Evolutionary conservation across 2,329 filamentous ascomycete species (phyloP).

Genomic region (Piedraia hortae): DNA sequence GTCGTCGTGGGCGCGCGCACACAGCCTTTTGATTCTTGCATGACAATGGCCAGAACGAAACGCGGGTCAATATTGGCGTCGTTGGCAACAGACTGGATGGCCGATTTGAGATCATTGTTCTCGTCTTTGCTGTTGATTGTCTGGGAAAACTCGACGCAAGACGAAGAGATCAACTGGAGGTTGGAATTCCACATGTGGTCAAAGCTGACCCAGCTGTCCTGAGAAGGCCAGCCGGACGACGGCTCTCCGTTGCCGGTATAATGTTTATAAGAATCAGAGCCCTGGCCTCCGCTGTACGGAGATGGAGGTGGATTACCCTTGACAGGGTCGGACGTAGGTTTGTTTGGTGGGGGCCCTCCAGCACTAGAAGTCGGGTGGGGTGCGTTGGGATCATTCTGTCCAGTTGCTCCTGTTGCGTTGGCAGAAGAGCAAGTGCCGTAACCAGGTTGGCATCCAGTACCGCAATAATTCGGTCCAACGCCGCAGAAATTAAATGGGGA

Average conservation of each 20-base stretch:
- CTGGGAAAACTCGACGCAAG: slow-evolving; percentile 13
- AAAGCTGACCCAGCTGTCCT: slow-evolving; percentile 1
- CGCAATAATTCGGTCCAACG: no score
- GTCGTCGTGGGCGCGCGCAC: slow-evolving; percentile 18
- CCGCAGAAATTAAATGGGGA: no score
- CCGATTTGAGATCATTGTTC: slow-evolving; percentile 13
- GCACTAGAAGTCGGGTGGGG: no score
- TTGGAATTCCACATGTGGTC: slow-evolving; percentile 8
- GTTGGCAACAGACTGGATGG: slow-evolving; percentile 11
- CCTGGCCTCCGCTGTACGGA: no score
- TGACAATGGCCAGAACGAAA: slow-evolving; percentile 18
- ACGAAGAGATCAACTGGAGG: slow-evolving; percentile 11
- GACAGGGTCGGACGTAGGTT: no score
- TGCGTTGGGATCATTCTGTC: no score
- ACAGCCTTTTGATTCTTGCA: slow-evolving; percentile 22
- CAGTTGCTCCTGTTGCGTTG: no score
- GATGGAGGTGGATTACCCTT: no score
- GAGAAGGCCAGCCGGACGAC: slow-evolving; percentile 1
- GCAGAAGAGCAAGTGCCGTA: no score
- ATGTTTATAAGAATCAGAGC: slow-evolving; percentile 1
- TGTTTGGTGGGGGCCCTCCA: no score
- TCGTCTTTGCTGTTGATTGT: slow-evolving; percentile 15
- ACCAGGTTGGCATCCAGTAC: no score
- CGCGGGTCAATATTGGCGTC: slow-evolving; percentile 13
- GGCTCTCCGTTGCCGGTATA: slow-evolving; percentile 1